Conservation (phyloP, 345 rosid genomes). For the Eutrema yunnanense region DNA sequence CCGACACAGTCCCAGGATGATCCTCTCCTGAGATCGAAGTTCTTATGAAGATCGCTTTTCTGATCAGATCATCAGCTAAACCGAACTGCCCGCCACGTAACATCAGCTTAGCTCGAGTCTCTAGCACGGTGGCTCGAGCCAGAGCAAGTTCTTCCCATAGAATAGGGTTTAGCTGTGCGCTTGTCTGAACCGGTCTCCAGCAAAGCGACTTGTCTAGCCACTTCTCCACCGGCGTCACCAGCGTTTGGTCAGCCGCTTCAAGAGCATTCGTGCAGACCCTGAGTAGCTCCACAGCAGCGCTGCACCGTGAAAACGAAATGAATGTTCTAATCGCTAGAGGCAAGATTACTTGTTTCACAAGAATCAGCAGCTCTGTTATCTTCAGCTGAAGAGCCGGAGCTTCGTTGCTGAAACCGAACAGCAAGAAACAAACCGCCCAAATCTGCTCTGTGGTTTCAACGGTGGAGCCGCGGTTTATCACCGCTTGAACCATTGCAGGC, state of each 20-base stretch:
- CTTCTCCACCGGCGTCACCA: constrained; percentile 80
- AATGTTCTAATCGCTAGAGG: constrained; percentile 77
- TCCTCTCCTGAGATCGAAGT: constrained; percentile 83
- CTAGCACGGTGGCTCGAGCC: constrained; percentile 79
- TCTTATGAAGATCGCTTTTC: constrained; percentile 84
- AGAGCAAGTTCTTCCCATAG: constrained; percentile 96
- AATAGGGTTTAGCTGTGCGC: constrained; percentile 79
- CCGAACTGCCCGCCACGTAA: constrained; percentile 77
- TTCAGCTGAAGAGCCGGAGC: constrained; percentile 57
- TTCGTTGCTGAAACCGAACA: constrained; percentile 70
- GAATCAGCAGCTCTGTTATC: constrained; percentile 52
- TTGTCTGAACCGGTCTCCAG: constrained; percentile 83
- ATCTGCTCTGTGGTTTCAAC: constrained; percentile 57
- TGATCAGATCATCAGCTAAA: constrained; percentile 76
- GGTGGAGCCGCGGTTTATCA: constrained; percentile 54
- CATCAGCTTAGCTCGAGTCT: constrained; percentile 90
- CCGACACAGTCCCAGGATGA: constrained; percentile 75
- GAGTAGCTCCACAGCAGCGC: constrained; percentile 75
- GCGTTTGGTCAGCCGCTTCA: constrained; percentile 78
- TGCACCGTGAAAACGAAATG: constrained; percentile 73
- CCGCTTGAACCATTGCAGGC: constrained; percentile 66
- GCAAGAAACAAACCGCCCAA: constrained; percentile 81
- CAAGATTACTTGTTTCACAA: constrained; percentile 59
- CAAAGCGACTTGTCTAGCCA: constrained; percentile 84
- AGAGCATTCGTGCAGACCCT: constrained; percentile 80